These are phyloP conservation scores for Candolleomyces eurysporus DNA, from an alignment of 768 basidiomycete genomes.

Conservation along the genomic window DNA sequence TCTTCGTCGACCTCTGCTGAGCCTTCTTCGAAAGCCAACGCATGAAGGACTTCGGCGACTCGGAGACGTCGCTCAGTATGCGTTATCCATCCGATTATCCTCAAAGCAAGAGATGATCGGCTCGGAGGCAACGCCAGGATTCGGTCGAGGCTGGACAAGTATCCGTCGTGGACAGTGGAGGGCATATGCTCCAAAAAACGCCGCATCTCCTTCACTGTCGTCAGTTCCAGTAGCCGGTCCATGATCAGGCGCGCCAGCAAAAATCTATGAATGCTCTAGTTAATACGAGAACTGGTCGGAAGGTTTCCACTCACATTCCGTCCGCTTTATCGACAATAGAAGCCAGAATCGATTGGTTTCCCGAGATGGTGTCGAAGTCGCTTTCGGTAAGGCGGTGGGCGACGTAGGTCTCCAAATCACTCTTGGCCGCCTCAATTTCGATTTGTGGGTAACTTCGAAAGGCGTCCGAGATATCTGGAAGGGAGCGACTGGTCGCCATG, in stretches of 20 bases:
- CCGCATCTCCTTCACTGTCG: neutral
- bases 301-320: neutral
- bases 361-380: neutral
- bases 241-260: neutral
- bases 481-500: neutral
- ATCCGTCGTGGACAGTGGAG: neutral
- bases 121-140: neutral
- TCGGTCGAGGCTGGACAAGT: neutral
- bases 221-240: neutral
- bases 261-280: neutral
- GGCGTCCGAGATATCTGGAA: neutral
- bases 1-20: neutral
- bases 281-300: too few relatives aligned
- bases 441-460: neutral
- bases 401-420: neutral
- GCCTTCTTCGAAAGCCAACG: neutral
- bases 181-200: neutral
- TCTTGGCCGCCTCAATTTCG: neutral
- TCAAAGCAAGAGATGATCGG: neutral
- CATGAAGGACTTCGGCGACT: neutral
- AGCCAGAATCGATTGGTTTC: neutral
- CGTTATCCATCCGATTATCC: neutral
- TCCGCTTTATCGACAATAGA: neutral
- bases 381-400: neutral
- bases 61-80: neutral